Conservation (phyloP, 2,329 filamentous ascomycete genomes). For the Fusarium sp. region DNA sequence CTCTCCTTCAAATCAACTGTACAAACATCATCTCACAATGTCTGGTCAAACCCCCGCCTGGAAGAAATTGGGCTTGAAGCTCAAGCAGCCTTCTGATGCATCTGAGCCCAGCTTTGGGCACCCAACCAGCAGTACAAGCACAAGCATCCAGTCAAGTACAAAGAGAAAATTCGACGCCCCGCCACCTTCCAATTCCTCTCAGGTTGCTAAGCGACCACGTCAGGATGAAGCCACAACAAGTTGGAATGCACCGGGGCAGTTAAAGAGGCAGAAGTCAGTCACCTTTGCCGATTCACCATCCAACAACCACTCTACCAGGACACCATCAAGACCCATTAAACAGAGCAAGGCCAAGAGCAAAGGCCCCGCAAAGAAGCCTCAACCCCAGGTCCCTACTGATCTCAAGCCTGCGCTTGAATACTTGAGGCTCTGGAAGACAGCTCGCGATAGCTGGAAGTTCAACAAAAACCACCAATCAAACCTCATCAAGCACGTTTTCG, state of each 20-base stretch:
- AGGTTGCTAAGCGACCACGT: conserved; percentile 50
- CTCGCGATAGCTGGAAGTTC: conserved; percentile 86
- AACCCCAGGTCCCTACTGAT: conserved; percentile 53
- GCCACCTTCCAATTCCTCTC: conserved; percentile 45
- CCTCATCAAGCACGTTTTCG: conserved; percentile 84
- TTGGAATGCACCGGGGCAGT: conserved; percentile 43
- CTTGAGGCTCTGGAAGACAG: conserved; percentile 77
- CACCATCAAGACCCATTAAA: conserved; percentile 47
- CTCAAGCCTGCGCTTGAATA: conserved; percentile 78
- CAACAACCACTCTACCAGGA: conserved; percentile 41
- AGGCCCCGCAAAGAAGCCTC: conserved; percentile 53
- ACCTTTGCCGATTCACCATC: conserved; percentile 59
- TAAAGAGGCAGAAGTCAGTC: conserved; percentile 59
- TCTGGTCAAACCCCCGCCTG: conserved; percentile 64
- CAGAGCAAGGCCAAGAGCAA: conserved; percentile 49
- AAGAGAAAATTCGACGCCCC: conserved; percentile 55
- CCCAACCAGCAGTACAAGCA: conserved; percentile 48
- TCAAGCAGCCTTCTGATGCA: conserved; percentile 57
- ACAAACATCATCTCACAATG: conserved; percentile 49
- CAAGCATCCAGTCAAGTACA: conserved; percentile 44
- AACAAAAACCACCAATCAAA: conserved; percentile 92
- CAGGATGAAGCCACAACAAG: conserved; percentile 43
- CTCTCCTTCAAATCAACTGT: not conserved
- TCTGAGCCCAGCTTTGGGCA: conserved; percentile 52
- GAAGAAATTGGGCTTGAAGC: conserved; percentile 72